A percentile compares a stretch with the other conserved stretches of the same genome.
Evolutionary conservation across 2,329 filamentous ascomycete species (phyloP).

Genomic region (Endoconidiophora polonica): DNA sequence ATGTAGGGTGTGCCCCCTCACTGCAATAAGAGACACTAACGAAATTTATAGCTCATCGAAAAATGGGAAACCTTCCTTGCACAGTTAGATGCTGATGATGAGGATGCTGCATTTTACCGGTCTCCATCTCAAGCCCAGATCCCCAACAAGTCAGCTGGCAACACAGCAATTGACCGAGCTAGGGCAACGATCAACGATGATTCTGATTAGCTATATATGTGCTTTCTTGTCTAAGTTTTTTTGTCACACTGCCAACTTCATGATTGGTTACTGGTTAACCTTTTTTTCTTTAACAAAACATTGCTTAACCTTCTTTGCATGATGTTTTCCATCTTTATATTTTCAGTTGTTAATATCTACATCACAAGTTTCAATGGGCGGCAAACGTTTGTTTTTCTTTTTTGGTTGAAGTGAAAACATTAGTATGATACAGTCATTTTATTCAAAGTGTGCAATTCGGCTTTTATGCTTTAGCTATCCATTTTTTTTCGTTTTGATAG

Average conservation of each 20-base stretch:
- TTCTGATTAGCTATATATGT: slow-evolving; percentile 30
- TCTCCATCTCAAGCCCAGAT: slow-evolving; percentile 39
- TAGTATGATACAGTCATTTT: too few species aligned
- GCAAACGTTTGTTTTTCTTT: too few species aligned
- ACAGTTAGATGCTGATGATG: slow-evolving; percentile 87
- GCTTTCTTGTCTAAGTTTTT: background rate
- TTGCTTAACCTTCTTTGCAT: too few species aligned
- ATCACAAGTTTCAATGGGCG: too few species aligned
- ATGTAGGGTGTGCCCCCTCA: slow-evolving; percentile 19
- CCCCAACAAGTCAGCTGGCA: slow-evolving; percentile 32
- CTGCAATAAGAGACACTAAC: background rate
- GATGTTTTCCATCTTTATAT: too few species aligned
- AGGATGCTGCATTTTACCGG: slow-evolving; percentile 51
- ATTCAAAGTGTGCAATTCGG: too few species aligned
- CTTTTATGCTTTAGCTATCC: too few species aligned
- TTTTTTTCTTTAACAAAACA: background rate
- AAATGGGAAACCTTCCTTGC: slow-evolving; percentile 98
- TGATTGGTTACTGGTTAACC: background rate
- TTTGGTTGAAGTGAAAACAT: too few species aligned
- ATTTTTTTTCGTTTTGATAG: too few species aligned
- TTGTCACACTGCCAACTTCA: background rate
- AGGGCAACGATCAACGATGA: slow-evolving; percentile 43
- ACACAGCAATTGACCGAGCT: slow-evolving; percentile 44
- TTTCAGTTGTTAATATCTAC: too few species aligned
- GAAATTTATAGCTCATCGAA: slow-evolving; percentile 42